phyloP scores from a whole-genome alignment of 2,329 filamentous ascomycete species.

The Fusarium albosuccineum region DNA sequence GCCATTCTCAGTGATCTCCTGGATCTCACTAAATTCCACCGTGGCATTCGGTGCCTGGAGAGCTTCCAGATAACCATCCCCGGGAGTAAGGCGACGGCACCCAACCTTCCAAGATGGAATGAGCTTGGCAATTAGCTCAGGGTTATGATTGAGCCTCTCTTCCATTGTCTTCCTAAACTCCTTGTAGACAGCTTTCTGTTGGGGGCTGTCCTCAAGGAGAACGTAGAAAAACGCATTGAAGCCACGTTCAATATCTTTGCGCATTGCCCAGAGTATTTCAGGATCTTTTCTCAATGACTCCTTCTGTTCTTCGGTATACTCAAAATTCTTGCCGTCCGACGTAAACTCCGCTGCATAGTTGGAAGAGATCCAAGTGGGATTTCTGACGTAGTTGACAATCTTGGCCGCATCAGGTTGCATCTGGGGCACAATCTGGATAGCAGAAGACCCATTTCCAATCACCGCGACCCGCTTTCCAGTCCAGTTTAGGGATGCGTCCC shows the following conservation, averaged over 20 bases:
- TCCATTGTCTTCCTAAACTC: slow-evolving; percentile 13
- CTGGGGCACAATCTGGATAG: slow-evolving; percentile 62
- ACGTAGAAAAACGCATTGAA: background rate
- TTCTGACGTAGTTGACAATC: slow-evolving; percentile 43
- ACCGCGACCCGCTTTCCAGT: slow-evolving; percentile 61
- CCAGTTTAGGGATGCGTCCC: slow-evolving; percentile 51
- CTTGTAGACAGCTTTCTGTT: no score
- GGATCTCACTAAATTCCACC: slow-evolving; percentile 1
- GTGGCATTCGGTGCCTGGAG: slow-evolving; percentile 28
- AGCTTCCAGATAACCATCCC: slow-evolving; percentile 44
- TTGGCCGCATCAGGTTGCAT: slow-evolving; percentile 51
- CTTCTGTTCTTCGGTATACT: slow-evolving; percentile 53
- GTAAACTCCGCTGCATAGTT: slow-evolving; percentile 33
- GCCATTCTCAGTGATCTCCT: slow-evolving; percentile 9
- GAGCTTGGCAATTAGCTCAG: slow-evolving; percentile 24
- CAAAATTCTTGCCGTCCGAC: slow-evolving; percentile 31
- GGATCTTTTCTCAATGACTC: slow-evolving; percentile 54
- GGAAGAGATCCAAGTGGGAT: slow-evolving; percentile 45
- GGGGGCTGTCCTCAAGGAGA: no score
- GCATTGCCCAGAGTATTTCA: slow-evolving; percentile 52
- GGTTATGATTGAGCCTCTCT: slow-evolving; percentile 11
- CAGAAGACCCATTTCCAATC: slow-evolving; percentile 65
- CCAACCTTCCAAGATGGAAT: slow-evolving; percentile 37
- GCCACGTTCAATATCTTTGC: slow-evolving; percentile 53
- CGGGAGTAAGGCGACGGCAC: slow-evolving; percentile 42